Evolutionary conservation across 345 rosid species (phyloP), one percentile per base, ranked within the genome.

Genomic region (Bruguiera parviflora): DNA sequence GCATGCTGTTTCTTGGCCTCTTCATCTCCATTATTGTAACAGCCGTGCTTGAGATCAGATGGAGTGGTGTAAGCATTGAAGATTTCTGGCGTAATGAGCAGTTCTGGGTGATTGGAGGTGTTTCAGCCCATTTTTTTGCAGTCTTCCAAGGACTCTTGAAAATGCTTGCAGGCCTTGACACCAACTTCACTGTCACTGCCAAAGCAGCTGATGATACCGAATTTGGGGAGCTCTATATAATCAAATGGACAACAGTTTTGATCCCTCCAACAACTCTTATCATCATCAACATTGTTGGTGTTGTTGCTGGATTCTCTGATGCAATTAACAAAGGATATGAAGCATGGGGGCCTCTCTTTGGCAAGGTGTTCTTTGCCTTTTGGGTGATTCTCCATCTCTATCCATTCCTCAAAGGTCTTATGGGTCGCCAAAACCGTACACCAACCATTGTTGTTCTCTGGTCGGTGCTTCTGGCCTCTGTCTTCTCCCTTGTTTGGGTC

Each of bases 401-500:
- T 81, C 97, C 99, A 46, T 92, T 95, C 91, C 96, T 95, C 35
- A 90, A 95, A 76, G 99, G 99, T 84, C 93, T 95, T n/a, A 91
- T 95, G 99, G 97, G 99, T 32, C 86, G 96, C 73, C 99, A 95
- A 73, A 92, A 95, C 83, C 75, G 97, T 77, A 92, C 96, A 18
- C 99, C 97, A 1, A 95, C 99, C 67, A 90, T 95, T 65, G 96
- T 95, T 71, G 79, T 95, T 16, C 86, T 95, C 20, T 92, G 97
- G 99, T 95, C 97, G n/a, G 89, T 92, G 74, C 73, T 92, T 49
- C 75, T 95, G 79, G 97, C 97, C 62, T 95, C 96, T 18, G 97
- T 95, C 64, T 95, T 95, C 81, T 92, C 97, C 24, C 92, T 95
- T 65, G 88, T 95, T 39, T 95, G 97, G 99, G 97, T 95, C 66